phyloP scores from a whole-genome alignment of 169 alveolate genomes.

The Eimeria sp. region DNA sequence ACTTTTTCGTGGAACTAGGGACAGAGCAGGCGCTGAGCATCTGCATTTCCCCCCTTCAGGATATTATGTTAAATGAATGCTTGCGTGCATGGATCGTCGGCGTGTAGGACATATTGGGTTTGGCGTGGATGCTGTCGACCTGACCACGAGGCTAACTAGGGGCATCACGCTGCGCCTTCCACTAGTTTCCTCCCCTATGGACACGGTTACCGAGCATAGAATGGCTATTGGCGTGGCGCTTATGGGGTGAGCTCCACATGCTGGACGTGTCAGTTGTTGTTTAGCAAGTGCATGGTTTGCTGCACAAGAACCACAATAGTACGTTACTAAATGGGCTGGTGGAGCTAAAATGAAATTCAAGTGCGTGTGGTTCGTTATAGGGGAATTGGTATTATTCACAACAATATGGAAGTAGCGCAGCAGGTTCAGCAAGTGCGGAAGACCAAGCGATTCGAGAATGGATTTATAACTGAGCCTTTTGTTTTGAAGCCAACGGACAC shows the following conservation, averaged over 20 bases:
- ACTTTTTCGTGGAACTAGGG: too few species aligned
- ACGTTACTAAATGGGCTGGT: neutral
- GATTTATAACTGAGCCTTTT: conserved; percentile 94
- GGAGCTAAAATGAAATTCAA: neutral
- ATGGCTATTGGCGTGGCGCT: conserved; percentile 97
- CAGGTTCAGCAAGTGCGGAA: conserved; percentile 92
- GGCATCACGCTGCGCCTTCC: conserved; percentile 92
- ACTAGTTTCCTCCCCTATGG: conserved; percentile 96
- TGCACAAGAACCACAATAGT: neutral
- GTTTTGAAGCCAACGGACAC: conserved; percentile 92
- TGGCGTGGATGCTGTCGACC: conserved; percentile 90
- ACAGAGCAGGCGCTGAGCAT: too few species aligned
- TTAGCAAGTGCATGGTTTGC: neutral
- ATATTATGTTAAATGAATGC: neutral
- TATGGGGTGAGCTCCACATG: conserved; percentile 86
- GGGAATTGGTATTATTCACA: conserved; percentile 96
- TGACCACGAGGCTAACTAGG: conserved; percentile 89
- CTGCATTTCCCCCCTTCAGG: neutral
- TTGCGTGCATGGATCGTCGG: neutral
- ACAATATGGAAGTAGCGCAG: conserved; percentile 92
- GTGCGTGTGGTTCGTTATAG: conserved; percentile 66
- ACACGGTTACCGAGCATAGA: conserved; percentile 96
- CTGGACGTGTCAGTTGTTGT: neutral
- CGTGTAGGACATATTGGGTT: conserved; percentile 90
- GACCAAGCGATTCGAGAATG: conserved; percentile 95